phyloP scores from a whole-genome alignment of 2,329 filamentous ascomycete species.

The Onygena corvina region DNA sequence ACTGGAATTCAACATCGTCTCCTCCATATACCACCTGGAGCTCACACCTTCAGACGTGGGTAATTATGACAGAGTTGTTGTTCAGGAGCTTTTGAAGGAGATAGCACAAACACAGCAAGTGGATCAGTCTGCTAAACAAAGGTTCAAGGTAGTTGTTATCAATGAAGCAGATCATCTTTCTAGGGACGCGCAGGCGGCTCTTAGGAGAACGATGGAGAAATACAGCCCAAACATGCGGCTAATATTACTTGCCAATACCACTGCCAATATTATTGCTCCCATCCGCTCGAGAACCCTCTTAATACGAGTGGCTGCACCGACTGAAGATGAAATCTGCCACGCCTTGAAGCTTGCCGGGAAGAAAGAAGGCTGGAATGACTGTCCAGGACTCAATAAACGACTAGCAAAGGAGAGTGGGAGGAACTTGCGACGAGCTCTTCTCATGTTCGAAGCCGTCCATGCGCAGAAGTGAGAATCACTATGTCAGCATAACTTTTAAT shows the following conservation, averaged over 20 bases:
- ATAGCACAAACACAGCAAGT: slow-evolving; percentile 98
- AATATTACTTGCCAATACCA: slow-evolving; percentile 88
- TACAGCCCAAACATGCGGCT: slow-evolving; percentile 90
- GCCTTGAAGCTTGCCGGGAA: slow-evolving; percentile 59
- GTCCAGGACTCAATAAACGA: slow-evolving; percentile 62
- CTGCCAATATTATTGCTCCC: slow-evolving; percentile 97
- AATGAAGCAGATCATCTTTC: slow-evolving; percentile 95
- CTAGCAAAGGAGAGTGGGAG: slow-evolving; percentile 85
- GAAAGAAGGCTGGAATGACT: slow-evolving; percentile 72
- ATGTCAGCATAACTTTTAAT: not conserved
- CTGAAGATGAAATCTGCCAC: slow-evolving; percentile 67
- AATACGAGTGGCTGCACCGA: slow-evolving; percentile 81
- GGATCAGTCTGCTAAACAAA: slow-evolving; percentile 78
- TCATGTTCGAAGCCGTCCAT: slow-evolving; percentile 97
- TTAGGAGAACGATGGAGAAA: slow-evolving; percentile 97
- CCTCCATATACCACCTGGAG: slow-evolving; percentile 93
- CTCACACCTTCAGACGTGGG: slow-evolving; percentile 96
- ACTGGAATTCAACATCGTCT: slow-evolving; percentile 97
- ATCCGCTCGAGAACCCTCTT: slow-evolving; percentile 86
- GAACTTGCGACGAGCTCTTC: slow-evolving; percentile 74
- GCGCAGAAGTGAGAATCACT: slow-evolving; percentile 65
- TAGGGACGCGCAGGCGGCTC: slow-evolving; percentile 84
- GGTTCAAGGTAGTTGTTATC: slow-evolving; percentile 98
- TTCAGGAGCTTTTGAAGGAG: slow-evolving; percentile 93
- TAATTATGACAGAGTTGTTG: slow-evolving; percentile 87